phyloP scores from a whole-genome alignment of 1,139 yeast genomes.

The Hansenula anomala region DNA sequence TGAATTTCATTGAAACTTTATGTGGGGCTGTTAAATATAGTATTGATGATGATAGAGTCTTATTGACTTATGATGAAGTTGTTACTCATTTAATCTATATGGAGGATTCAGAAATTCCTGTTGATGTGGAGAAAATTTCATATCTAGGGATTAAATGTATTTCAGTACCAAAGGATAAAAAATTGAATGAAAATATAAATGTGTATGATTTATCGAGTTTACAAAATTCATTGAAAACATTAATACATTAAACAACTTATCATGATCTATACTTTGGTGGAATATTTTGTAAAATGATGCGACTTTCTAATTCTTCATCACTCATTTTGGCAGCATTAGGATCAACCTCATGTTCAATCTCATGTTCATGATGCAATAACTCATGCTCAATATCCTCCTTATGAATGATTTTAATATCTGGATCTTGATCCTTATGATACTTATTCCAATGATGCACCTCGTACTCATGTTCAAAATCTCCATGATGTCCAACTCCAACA shows the following conservation, averaged over 20 bases:
- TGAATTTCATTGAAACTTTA: slow-evolving; percentile 51
- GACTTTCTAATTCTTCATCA: slow-evolving; percentile 32
- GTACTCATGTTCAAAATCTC: slow-evolving; percentile 89
- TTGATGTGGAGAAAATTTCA: slow-evolving; percentile 37
- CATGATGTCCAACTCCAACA: slow-evolving; percentile 95
- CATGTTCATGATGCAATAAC: slow-evolving; percentile 80
- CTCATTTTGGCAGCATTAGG: slow-evolving; percentile 36
- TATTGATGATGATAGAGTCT: slow-evolving; percentile 17
- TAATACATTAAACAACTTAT: neutral
- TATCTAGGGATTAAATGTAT: slow-evolving; percentile 42
- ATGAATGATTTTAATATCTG: slow-evolving; percentile 74
- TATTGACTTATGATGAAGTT: slow-evolving; percentile 33
- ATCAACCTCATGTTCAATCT: slow-evolving; percentile 68
- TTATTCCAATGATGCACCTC: slow-evolving; percentile 94
- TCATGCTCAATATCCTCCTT: slow-evolving; percentile 91
- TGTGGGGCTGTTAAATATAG: slow-evolving; percentile 36
- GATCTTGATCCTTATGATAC: slow-evolving; percentile 77
- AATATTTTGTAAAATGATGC: slow-evolving; percentile 28
- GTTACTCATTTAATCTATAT: slow-evolving; percentile 57
- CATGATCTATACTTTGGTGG: slow-evolving; percentile 32
- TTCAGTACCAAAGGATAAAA: slow-evolving; percentile 28
- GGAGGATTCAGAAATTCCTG: slow-evolving; percentile 39
- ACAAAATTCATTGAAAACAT: slow-evolving; percentile 25
- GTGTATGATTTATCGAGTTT: slow-evolving; percentile 37
- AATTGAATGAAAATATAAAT: slow-evolving; percentile 6